phyloP scores from a whole-genome alignment of 2,329 filamentous ascomycete species.

The Dothistroma septosporum region DNA sequence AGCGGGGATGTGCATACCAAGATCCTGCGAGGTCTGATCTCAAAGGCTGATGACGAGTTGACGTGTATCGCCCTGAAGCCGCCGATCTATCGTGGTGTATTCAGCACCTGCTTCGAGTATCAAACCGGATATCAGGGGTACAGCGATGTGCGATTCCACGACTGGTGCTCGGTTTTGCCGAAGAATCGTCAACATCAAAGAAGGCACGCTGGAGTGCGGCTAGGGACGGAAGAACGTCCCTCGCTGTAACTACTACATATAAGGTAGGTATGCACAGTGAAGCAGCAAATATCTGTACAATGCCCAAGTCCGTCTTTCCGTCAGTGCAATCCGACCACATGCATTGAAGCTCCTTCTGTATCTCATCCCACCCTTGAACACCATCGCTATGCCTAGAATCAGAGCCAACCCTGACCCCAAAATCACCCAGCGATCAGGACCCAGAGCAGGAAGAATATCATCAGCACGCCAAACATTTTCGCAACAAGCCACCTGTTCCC shows the following conservation, averaged over 20 bases:
- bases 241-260: not conserved
- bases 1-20: no score
- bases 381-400: not conserved
- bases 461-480: constrained; percentile 78
- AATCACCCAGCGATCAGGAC: constrained; percentile 35
- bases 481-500: constrained; percentile 94
- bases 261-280: not conserved
- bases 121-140: no score
- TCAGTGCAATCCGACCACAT: not conserved
- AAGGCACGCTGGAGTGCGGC: not conserved
- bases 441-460: constrained; percentile 62
- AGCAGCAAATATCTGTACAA: not conserved
- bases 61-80: no score
- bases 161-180: not conserved
- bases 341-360: not conserved
- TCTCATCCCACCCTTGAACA: not conserved
- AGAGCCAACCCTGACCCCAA: no score
- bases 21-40: no score
- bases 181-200: not conserved
- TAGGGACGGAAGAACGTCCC: not conserved
- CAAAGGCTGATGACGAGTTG: no score
- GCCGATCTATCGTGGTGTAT: no score
- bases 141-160: no score
- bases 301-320: not conserved
- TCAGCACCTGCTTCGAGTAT: no score